Evolutionary conservation across 257 asterid species (phyloP).

Genomic region (Knoxia roxburghii): DNA sequence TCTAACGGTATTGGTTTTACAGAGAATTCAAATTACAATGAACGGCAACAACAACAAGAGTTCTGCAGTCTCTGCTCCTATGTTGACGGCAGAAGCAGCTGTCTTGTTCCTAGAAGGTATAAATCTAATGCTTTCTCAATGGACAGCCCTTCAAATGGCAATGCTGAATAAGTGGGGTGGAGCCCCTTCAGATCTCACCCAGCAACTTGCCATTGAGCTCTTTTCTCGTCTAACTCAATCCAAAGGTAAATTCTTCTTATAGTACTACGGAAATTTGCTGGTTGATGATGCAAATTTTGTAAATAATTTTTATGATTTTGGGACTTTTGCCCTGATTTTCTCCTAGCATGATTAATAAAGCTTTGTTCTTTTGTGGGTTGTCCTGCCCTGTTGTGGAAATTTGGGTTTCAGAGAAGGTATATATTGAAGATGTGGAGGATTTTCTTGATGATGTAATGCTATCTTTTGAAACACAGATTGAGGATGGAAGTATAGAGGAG

Average conservation of each 20-base stretch:
- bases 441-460: constrained; percentile 64
- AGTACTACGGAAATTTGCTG: neutral
- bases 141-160: constrained; percentile 75
- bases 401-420: constrained; percentile 36
- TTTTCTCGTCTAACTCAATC: constrained; percentile 46
- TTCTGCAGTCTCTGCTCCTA: neutral
- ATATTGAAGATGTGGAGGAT: constrained; percentile 63
- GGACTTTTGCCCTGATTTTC: neutral
- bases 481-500: constrained; percentile 76
- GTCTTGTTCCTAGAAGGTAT: constrained; percentile 52
- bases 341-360: neutral
- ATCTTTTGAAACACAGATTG: constrained; percentile 44
- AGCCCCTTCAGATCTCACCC: constrained; percentile 44
- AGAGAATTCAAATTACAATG: neutral
- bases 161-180: constrained; percentile 74
- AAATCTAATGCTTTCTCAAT: constrained; percentile 40
- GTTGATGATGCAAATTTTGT: neutral
- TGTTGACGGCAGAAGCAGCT: constrained; percentile 54
- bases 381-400: constrained; percentile 1
- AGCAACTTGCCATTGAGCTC: constrained; percentile 32
- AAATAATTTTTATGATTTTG: neutral
- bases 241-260: constrained; percentile 28
- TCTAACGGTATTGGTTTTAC: too few species aligned
- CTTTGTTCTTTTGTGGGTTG: neutral
- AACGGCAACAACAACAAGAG: neutral